phyloP scores from a whole-genome alignment of 106 monocot species.

The Hemerocallis citrina region DNA sequence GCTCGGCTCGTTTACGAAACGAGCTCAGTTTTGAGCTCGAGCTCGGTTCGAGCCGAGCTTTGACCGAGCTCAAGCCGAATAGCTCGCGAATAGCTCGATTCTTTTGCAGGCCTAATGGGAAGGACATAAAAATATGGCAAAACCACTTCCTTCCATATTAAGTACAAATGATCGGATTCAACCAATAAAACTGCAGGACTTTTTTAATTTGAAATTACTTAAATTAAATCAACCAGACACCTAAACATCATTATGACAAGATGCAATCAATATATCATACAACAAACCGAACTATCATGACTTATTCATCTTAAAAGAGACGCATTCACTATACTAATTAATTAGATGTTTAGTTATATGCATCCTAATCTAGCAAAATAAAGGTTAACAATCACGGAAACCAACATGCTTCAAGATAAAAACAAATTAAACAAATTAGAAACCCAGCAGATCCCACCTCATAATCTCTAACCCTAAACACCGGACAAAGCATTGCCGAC shows the following conservation, averaged over 20 bases:
- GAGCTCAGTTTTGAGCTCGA: too few relatives aligned
- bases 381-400: background rate
- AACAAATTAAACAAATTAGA: background rate
- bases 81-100: too few relatives aligned
- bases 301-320: background rate
- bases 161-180: background rate
- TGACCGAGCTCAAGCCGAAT: too few relatives aligned
- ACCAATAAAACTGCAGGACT: background rate
- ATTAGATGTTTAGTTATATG: background rate
- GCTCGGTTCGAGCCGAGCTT: too few relatives aligned
- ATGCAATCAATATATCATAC: background rate
- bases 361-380: background rate
- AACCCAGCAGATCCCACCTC: slow-evolving; percentile 50
- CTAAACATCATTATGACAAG: background rate
- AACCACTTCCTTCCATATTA: background rate
- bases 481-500: slow-evolving; percentile 72
- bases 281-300: background rate
- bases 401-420: background rate
- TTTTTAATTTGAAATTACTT: background rate
- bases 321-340: background rate
- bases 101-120: too few relatives aligned
- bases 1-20: too few relatives aligned
- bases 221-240: background rate
- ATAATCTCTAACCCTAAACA: slow-evolving; percentile 68
- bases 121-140: background rate